Evolutionary conservation across 192 early-diverging fungal genomes (phyloP), one percentile per base, ranked within the genome.

Genomic region (Mortierella alpina): DNA sequence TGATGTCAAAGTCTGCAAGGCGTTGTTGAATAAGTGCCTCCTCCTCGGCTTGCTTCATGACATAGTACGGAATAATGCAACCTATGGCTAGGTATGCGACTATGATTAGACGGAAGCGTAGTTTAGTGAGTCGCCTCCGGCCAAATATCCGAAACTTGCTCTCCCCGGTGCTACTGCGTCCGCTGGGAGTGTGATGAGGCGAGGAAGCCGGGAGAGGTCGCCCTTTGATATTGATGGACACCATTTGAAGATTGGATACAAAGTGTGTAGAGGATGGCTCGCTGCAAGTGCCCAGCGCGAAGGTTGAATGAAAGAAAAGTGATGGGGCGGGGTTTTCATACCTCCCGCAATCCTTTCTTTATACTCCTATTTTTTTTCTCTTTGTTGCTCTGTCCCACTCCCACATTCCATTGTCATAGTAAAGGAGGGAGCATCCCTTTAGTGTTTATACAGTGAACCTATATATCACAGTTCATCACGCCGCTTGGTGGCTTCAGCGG

Each of bases 11-110:
- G 7, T 15, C 41, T 22, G 44, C 47, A 17, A 18, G 7, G 1
- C 18, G 13, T 14, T 80, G 51, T 54, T 66, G 69, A n/a, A 55
- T 64, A 13, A 59, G 46, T 13, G 18, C 42, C 22, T 72, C 65
- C 14, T 80, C 70, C 48, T 68, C 65, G 2, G 77, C 69, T 31
- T 68, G 64, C 53, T 64, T 80, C 77, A 80, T 80, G n/a, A 72
- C 66, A 59, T 72, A 80, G 39, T 72, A 72, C 22, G 77, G 77
- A 18, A 80, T 72, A 22, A 80, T 80, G 49, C 77, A 80, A 1
- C 77, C 77, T 48, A 80, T 20, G 11, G 65, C 65, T 2, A 80
- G 4, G 49, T 72, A 80, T 15, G 68, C 7, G 40, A 63, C 8
- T 22, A 72, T 12, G 20, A 72, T 5, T 15, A 51, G 9, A 14